Evolutionary conservation across 176 grass and related monocot genomes (phyloP), one percentile per base, ranked within the genome.

Genomic region (Rhipidocladum racemiflorum): DNA sequence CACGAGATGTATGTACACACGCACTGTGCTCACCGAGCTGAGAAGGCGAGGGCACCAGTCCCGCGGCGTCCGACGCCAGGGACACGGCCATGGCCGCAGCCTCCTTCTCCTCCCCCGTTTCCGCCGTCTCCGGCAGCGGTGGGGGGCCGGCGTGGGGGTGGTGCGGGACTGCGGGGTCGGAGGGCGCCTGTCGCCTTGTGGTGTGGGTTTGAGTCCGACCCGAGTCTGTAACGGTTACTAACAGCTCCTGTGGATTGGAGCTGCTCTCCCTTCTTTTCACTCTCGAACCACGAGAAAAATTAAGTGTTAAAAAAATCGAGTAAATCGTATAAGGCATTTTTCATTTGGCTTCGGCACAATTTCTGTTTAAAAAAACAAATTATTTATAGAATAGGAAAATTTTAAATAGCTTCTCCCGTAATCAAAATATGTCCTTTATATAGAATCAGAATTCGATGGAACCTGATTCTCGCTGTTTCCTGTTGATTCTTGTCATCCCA

Each of bases 21-120:
- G 12, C 54, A 61, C 28, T 72, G 21, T 38, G 59, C 86, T 84
- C 49, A 88, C 86, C 86, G 11, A 88, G 36, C 29, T 50, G 60
- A 27, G 74, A 88, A 48, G 81, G 6, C 8, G 49, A 54, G 60
- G 50, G 44, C 75, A 74, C 49, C 10, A 12, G 40, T 57, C 68
- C 74, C 65, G 12, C 4, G 23, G 14, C 30, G 15, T 39, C 3
- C 27, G 45, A 4, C 45, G 21, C 57, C 15, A 57, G 18, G 57
- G 61, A 60, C 3, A 71, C 36, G 42, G 78, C 39, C 21, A 45
- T 18, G 45, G 61, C 60, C 3, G 78, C 49, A 43, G 78, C 39
- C 21, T 48, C 61, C 32, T 34, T 34, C 27, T 42, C 72, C 64
- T 27, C 65, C 55, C 71, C 66, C 57, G 68, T 49, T 59, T 59